Evolutionary conservation across 2,329 filamentous ascomycete genomes (phyloP).

Genomic region (Camillea tinctor): DNA sequence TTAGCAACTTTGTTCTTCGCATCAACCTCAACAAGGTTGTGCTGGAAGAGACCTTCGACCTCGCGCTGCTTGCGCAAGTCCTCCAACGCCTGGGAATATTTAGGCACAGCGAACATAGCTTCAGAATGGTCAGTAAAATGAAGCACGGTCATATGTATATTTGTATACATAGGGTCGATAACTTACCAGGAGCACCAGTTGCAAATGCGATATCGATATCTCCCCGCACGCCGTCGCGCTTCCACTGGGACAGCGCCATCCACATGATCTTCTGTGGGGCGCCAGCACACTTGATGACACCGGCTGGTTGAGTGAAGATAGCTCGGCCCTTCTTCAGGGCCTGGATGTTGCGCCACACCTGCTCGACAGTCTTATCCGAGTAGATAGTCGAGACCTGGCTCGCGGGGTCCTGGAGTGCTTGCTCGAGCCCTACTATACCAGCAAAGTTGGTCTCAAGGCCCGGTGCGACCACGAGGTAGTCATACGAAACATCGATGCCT

Average conservation of each 20-base stretch:
- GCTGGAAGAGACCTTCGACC: conserved; percentile 40
- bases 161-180: background rate
- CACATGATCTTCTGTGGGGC: conserved; percentile 41
- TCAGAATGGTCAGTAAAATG: conserved; percentile 11
- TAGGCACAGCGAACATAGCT: conserved; percentile 41
- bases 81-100: conserved; percentile 37
- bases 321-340: conserved; percentile 35
- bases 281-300: conserved; percentile 40
- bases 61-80: conserved; percentile 33
- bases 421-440: conserved; percentile 34
- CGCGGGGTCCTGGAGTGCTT: conserved; percentile 33
- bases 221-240: conserved; percentile 32
- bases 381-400: conserved; percentile 39
- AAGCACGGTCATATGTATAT: background rate
- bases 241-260: conserved; percentile 40
- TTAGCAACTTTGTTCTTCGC: conserved; percentile 35
- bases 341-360: conserved; percentile 37
- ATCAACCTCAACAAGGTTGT: conserved; percentile 37
- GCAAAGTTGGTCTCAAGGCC: conserved; percentile 37
- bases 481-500: conserved; percentile 36
- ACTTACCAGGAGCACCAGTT: conserved; percentile 32
- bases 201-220: conserved; percentile 35
- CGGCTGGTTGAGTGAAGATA: conserved; percentile 39
- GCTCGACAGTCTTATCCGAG: conserved; percentile 34
- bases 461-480: conserved; percentile 38